phyloP scores from a whole-genome alignment of 192 early-diverging fungal species.

The Hyaloraphidium curvatum region DNA sequence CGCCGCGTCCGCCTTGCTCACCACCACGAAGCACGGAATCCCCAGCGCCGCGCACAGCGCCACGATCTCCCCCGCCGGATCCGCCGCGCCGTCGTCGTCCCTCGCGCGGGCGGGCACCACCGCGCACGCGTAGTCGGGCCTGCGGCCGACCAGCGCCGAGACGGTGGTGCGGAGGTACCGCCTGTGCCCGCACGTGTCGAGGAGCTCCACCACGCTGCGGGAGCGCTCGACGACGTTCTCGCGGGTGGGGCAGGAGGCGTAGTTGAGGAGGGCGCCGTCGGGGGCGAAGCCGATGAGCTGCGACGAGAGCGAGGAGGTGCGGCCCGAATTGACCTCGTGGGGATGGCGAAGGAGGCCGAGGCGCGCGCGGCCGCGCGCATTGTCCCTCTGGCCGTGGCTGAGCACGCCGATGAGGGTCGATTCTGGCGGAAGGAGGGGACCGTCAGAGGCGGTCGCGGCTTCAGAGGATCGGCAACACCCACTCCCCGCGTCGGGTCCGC shows the following conservation, averaged over 20 bases:
- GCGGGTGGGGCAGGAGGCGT: constrained; percentile 9
- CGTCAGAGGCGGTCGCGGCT: no score
- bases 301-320: constrained; percentile 73
- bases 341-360: constrained; percentile 68
- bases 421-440: constrained; percentile 33
- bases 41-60: no score
- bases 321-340: constrained; percentile 74
- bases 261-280: constrained; percentile 54
- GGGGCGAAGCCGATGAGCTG: constrained; percentile 73
- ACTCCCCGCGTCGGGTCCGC: constrained; percentile 50
- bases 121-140: constrained; percentile 24
- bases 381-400: constrained; percentile 62
- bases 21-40: background rate
- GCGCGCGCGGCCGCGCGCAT: constrained; percentile 64
- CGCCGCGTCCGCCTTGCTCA: background rate
- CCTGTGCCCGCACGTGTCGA: constrained; percentile 41
- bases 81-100: background rate
- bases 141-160: constrained; percentile 65
- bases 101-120: background rate
- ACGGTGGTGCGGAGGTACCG: constrained; percentile 59
- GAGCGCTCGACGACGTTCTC: no score
- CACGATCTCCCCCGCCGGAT: no score
- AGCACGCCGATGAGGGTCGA: constrained; percentile 72
- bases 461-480: no score
- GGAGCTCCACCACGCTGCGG: no score